phyloP scores from a whole-genome alignment of 768 basidiomycete species.

The Hydnum rufescens region DNA sequence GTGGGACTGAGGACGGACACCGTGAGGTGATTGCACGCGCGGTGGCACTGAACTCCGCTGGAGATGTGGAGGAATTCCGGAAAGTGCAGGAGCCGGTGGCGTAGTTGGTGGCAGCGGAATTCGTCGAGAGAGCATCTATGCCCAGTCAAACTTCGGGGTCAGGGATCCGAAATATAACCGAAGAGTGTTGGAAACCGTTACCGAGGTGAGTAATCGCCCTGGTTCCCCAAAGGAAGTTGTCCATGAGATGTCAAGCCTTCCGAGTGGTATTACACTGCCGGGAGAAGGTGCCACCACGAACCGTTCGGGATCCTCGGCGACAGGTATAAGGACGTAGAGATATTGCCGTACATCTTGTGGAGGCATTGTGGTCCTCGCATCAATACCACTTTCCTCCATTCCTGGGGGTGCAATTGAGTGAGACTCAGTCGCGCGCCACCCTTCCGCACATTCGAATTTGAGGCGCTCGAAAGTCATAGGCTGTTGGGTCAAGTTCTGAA shows the following conservation, averaged over 20 bases:
- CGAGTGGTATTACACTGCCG: slow-evolving; percentile 58
- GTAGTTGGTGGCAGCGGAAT: slow-evolving; percentile 35
- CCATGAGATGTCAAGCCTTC: slow-evolving; percentile 82
- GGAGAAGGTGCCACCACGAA: slow-evolving; percentile 23
- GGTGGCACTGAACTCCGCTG: background rate
- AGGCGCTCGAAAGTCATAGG: slow-evolving; percentile 68
- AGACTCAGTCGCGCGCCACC: slow-evolving; percentile 42
- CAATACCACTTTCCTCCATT: slow-evolving; percentile 29
- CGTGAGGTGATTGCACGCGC: background rate
- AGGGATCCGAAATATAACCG: background rate
- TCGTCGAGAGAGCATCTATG: slow-evolving; percentile 54
- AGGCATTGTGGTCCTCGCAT: slow-evolving; percentile 37
- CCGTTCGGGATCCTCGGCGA: background rate
- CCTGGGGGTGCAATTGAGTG: too few species aligned
- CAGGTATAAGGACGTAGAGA: slow-evolving; percentile 57
- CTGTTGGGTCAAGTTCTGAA: slow-evolving; percentile 69
- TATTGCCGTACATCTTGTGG: slow-evolving; percentile 78
- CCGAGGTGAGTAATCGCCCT: slow-evolving; percentile 70
- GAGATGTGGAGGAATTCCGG: slow-evolving; percentile 5
- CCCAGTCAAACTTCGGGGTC: background rate
- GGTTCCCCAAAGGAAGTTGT: slow-evolving; percentile 67
- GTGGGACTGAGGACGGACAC: too few species aligned
- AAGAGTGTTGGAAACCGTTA: slow-evolving; percentile 17
- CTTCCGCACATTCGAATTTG: slow-evolving; percentile 50
- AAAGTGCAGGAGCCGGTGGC: slow-evolving; percentile 39